Conservation (phyloP, 2,329 filamentous ascomycete species). For the Penicillium griseofulvum region DNA sequence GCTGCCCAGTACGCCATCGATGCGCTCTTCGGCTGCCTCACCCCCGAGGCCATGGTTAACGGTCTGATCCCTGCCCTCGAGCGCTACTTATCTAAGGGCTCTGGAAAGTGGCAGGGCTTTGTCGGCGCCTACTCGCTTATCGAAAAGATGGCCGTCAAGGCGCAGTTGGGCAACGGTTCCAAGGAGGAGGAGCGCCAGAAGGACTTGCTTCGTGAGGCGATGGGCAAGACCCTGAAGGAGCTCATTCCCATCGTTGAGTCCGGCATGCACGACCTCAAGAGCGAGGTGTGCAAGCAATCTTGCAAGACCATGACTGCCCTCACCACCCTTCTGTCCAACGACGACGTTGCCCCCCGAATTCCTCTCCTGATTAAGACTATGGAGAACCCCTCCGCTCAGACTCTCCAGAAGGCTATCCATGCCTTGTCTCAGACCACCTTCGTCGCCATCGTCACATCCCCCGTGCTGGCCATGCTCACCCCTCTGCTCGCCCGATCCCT, state of each 20-base stretch:
- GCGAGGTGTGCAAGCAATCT: constrained; percentile 80
- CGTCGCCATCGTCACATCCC: constrained; percentile 91
- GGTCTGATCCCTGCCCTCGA: constrained; percentile 75
- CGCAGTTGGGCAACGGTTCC: constrained; percentile 78
- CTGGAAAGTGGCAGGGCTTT: constrained; percentile 96
- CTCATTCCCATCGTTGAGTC: constrained; percentile 88
- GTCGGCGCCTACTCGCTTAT: constrained; percentile 81
- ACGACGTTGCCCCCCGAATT: constrained; percentile 90
- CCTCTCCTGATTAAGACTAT: constrained; percentile 91
- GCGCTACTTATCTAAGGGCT: constrained; percentile 74
- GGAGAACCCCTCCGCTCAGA: constrained; percentile 86
- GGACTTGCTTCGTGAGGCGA: constrained; percentile 82
- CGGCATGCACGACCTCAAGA: constrained; percentile 95
- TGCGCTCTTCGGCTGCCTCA: constrained; percentile 75
- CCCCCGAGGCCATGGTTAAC: constrained; percentile 76
- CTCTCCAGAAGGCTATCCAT: constrained; percentile 92
- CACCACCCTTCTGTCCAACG: constrained; percentile 87
- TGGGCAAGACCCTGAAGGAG: constrained; percentile 75
- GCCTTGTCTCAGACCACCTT: constrained; percentile 98
- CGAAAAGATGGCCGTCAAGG: constrained; percentile 92
- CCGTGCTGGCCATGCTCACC: constrained; percentile 88
- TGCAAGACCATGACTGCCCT: constrained; percentile 87
- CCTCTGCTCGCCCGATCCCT: constrained; percentile 91
- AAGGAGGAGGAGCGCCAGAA: constrained; percentile 84
- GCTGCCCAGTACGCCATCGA: constrained; percentile 93